phyloP scores from a whole-genome alignment of 2,329 filamentous ascomycete genomes.

The Trichoderma sp. region DNA sequence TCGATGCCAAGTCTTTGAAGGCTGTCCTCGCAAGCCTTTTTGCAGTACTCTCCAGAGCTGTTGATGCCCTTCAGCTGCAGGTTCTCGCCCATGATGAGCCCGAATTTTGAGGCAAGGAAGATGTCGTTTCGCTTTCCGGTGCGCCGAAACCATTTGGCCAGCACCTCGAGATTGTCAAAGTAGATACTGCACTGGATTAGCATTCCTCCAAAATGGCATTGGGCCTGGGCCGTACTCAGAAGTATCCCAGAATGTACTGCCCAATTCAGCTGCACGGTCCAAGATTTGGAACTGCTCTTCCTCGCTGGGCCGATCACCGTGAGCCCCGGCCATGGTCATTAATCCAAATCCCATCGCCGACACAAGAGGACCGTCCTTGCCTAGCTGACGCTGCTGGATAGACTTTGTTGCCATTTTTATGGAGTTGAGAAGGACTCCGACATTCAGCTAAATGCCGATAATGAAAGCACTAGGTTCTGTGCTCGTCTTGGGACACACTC shows the following conservation, averaged over 20 bases:
- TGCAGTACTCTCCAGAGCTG: not conserved
- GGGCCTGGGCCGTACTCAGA: not conserved
- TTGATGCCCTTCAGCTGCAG: not conserved
- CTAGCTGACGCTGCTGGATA: not conserved
- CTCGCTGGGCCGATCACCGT: not conserved
- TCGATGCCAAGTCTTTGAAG: not conserved
- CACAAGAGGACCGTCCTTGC: not conserved
- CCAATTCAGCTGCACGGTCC: not conserved
- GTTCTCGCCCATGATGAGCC: conserved; percentile 26
- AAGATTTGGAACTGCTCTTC: not conserved
- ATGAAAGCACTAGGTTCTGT: too few relatives aligned
- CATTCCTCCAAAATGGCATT: too few relatives aligned
- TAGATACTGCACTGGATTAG: conserved; percentile 29
- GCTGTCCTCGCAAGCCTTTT: not conserved
- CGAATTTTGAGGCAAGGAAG: conserved; percentile 50
- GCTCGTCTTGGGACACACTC: too few relatives aligned
- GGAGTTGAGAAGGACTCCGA: too few relatives aligned
- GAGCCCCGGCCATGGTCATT: not conserved
- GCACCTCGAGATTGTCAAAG: conserved; percentile 48
- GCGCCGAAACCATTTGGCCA: conserved; percentile 53
- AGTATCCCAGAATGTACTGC: not conserved
- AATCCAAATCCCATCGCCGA: not conserved
- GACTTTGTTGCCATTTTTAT: too few relatives aligned
- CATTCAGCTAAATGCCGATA: too few relatives aligned
- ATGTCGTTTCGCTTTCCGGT: conserved; percentile 51